phyloP scores from a whole-genome alignment of 768 basidiomycete species.

The Trametes maxima region DNA sequence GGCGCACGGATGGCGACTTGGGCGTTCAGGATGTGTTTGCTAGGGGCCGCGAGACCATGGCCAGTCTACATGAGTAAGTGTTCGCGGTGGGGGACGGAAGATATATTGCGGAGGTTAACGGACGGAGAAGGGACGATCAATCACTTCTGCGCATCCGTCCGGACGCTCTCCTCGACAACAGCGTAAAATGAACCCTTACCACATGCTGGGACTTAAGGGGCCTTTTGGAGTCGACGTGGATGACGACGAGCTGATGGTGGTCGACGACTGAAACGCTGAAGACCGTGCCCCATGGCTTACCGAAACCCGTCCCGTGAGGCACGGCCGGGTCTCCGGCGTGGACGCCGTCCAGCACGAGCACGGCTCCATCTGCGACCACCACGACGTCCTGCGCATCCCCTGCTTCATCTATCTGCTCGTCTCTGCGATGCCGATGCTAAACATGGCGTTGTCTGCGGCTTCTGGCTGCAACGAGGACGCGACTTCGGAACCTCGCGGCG shows the following conservation, averaged over 20 bases:
- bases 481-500: conserved; percentile 10
- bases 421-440: background rate
- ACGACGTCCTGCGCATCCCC: background rate
- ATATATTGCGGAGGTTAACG: background rate
- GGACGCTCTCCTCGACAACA: background rate
- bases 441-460: background rate
- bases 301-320: too few species aligned
- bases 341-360: too few species aligned
- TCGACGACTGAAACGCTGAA: background rate
- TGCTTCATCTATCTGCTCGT: background rate
- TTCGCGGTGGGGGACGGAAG: background rate
- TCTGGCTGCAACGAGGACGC: conserved; percentile 16
- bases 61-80: conserved; percentile 9
- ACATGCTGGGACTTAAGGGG: background rate
- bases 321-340: too few species aligned
- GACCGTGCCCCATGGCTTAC: background rate
- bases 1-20: conserved; percentile 96
- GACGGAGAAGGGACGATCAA: background rate
- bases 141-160: background rate
- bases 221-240: background rate
- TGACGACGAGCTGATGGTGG: background rate
- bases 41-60: conserved; percentile 33
- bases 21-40: conserved; percentile 95
- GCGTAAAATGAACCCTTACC: background rate
- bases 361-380: conserved; percentile 1